phyloP scores from a whole-genome alignment of 805 yeast genomes.

The Sporopachydermia lactativora region DNA sequence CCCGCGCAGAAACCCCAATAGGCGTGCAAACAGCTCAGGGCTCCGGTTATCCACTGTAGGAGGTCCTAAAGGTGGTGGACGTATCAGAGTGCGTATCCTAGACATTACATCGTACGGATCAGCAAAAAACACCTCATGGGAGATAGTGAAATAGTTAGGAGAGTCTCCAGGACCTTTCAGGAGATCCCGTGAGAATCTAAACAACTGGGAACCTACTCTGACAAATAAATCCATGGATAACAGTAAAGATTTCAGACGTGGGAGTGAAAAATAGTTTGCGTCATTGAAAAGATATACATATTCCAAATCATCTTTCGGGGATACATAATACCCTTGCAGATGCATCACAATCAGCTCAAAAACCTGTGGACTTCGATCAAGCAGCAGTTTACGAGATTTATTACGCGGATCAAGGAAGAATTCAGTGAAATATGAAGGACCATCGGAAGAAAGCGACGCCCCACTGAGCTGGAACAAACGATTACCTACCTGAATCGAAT shows the following conservation, averaged over 20 bases:
- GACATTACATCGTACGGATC: slow-evolving; percentile 30
- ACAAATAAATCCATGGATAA: slow-evolving; percentile 38
- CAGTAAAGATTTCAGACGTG: slow-evolving; percentile 35
- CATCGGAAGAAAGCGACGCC: slow-evolving; percentile 73
- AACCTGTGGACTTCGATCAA: slow-evolving; percentile 62
- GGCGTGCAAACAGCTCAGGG: slow-evolving; percentile 36
- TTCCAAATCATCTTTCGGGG: slow-evolving; percentile 43
- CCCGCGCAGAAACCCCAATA: slow-evolving; percentile 45
- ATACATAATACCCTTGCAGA: slow-evolving; percentile 66
- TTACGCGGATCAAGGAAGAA: slow-evolving; percentile 33
- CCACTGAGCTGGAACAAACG: slow-evolving; percentile 56
- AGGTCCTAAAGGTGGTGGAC: slow-evolving; percentile 73
- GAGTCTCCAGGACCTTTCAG: slow-evolving; percentile 48
- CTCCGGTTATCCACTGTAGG: slow-evolving; percentile 37
- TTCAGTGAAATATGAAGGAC: slow-evolving; percentile 77
- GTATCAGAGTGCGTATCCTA: slow-evolving; percentile 28
- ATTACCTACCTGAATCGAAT: slow-evolving; percentile 56
- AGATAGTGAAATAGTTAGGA: slow-evolving; percentile 65
- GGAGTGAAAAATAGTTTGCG: slow-evolving; percentile 56
- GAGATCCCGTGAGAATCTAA: slow-evolving; percentile 43
- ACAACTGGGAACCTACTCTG: slow-evolving; percentile 45
- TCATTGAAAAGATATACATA: slow-evolving; percentile 54
- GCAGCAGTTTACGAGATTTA: slow-evolving; percentile 31
- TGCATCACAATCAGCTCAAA: slow-evolving; percentile 58
- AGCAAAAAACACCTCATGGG: slow-evolving; percentile 35